phyloP scores from a whole-genome alignment of 768 basidiomycete genomes.

The Mycena crocata region DNA sequence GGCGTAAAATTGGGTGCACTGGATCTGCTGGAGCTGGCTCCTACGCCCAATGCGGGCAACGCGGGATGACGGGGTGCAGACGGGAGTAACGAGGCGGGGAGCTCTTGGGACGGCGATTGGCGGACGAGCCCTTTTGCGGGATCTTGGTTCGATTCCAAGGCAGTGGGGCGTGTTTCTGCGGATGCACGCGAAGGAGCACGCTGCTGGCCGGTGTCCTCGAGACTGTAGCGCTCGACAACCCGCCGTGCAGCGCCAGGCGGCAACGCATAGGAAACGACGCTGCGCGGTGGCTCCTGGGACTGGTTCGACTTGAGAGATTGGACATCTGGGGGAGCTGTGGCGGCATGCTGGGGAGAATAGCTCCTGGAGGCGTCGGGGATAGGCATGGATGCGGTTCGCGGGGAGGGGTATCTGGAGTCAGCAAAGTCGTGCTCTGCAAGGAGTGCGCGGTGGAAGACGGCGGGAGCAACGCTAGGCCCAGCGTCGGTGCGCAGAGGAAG shows the following conservation, averaged over 20 bases:
- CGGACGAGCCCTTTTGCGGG: conserved; percentile 39
- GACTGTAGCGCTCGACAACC: conserved; percentile 63
- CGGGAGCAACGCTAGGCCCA: conserved; percentile 14
- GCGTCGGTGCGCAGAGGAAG: conserved; percentile 9
- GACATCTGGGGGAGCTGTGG: conserved; percentile 42
- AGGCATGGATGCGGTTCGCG: conserved; percentile 15
- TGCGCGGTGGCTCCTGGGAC: conserved; percentile 52
- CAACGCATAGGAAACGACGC: conserved; percentile 57
- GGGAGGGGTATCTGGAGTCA: conserved; percentile 32
- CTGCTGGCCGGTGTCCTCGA: conserved; percentile 56
- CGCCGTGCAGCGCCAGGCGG: conserved; percentile 54
- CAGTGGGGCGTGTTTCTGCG: conserved; percentile 47
- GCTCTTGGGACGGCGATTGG: conserved; percentile 37
- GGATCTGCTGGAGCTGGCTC: conserved; percentile 42
- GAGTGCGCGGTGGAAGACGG: conserved; percentile 27
- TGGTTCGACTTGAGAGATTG: conserved; percentile 44
- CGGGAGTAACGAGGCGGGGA: conserved; percentile 50
- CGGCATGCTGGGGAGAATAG: conserved; percentile 25
- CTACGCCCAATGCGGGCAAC: conserved; percentile 49
- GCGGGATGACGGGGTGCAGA: conserved; percentile 60
- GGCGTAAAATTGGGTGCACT: conserved; percentile 47
- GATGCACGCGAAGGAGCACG: conserved; percentile 50
- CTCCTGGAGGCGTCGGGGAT: conserved; percentile 14
- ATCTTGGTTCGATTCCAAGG: conserved; percentile 38
- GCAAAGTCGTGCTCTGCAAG: conserved; percentile 19